Conservation (phyloP, 768 basidiomycete genomes). For the Phanerochaete sordida region DNA sequence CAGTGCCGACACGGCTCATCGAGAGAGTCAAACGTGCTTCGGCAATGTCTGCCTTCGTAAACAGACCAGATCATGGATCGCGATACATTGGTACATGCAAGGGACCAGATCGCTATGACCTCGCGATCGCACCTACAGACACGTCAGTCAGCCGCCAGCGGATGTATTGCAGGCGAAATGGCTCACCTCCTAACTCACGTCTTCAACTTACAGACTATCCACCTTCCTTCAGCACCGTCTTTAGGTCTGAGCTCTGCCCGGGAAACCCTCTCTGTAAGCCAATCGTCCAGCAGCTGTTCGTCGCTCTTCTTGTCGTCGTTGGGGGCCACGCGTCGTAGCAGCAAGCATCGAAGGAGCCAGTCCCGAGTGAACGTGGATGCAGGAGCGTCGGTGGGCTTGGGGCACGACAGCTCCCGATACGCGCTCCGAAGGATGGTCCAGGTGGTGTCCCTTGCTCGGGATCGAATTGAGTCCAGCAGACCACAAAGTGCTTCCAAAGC, state of each 20-base stretch:
- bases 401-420: slow-evolving; percentile 58
- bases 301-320: slow-evolving; percentile 19
- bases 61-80: too few relatives aligned
- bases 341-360: slow-evolving; percentile 35
- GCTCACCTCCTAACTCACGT: not conserved
- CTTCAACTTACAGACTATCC: slow-evolving; percentile 52
- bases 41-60: too few relatives aligned
- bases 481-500: slow-evolving; percentile 39
- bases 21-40: too few relatives aligned
- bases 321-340: slow-evolving; percentile 10
- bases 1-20: too few relatives aligned
- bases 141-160: too few relatives aligned
- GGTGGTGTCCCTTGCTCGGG: slow-evolving; percentile 46
- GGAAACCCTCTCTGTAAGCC: slow-evolving; percentile 42
- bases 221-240: slow-evolving; percentile 54
- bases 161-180: too few relatives aligned
- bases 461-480: slow-evolving; percentile 45
- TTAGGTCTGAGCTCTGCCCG: slow-evolving; percentile 51
- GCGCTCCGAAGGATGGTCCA: slow-evolving; percentile 60
- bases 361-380: slow-evolving; percentile 21
- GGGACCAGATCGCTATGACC: too few relatives aligned
- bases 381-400: slow-evolving; percentile 27
- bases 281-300: slow-evolving; percentile 37
- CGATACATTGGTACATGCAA: too few relatives aligned
- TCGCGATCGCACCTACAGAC: not conserved